These are phyloP conservation scores for Gracilariopsis chorda DNA, from an alignment of 23 red algal genomes.

Conservation along the genomic window DNA sequence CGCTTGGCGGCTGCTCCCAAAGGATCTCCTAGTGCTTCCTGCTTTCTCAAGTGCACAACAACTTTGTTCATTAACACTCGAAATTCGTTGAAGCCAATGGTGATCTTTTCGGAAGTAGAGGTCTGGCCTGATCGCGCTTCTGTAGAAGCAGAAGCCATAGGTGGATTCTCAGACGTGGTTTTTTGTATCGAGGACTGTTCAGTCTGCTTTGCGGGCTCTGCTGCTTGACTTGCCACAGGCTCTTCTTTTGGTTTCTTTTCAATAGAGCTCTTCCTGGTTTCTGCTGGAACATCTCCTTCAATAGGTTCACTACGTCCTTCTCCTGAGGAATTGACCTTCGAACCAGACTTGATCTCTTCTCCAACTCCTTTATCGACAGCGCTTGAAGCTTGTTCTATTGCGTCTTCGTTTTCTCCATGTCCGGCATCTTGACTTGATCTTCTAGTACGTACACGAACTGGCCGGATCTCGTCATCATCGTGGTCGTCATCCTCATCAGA, in stretches of 20 bases:
- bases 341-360: not conserved
- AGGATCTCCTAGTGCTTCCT: constrained; percentile 41
- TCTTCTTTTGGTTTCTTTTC: too few relatives aligned
- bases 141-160: too few relatives aligned
- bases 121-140: too few relatives aligned
- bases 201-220: not conserved
- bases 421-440: not conserved
- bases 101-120: constrained; percentile 33
- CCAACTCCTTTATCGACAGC: too few relatives aligned
- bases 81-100: constrained; percentile 87
- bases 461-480: not conserved
- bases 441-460: not conserved
- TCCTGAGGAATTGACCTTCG: not conserved
- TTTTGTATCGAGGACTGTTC: not conserved
- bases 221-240: not conserved
- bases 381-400: not conserved
- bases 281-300: too few relatives aligned
- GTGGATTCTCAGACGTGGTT: not conserved
- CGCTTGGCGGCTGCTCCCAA: constrained; percentile 31
- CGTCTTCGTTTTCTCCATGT: not conserved
- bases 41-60: constrained; percentile 77
- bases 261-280: too few relatives aligned
- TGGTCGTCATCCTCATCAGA: constrained; percentile 11
- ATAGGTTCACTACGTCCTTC: not conserved
- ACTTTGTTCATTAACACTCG: constrained; percentile 82